phyloP scores from a whole-genome alignment of 371 early-diverging fungal species.

The Mucor circinelloides region DNA sequence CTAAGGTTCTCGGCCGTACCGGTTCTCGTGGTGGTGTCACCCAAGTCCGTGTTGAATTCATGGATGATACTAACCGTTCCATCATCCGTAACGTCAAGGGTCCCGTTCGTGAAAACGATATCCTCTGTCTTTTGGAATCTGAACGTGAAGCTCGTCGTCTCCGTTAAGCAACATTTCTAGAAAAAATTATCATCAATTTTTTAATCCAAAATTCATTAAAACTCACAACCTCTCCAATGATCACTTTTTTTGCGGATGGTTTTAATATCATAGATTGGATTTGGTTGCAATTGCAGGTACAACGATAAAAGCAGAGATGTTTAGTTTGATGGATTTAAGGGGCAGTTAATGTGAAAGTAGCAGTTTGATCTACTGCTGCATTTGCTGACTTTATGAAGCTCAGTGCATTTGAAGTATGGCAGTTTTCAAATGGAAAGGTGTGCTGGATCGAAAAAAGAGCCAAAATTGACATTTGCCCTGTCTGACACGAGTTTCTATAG shows the following conservation, averaged over 20 bases:
- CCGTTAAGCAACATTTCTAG: conserved; percentile 66
- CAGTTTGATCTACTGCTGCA: too few relatives aligned
- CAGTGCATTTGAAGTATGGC: too few relatives aligned
- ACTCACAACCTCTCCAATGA: neutral
- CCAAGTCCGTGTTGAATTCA: conserved; percentile 98
- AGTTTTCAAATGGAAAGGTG: too few relatives aligned
- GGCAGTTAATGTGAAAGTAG: neutral
- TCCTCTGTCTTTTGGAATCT: conserved; percentile 96
- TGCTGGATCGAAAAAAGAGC: too few relatives aligned
- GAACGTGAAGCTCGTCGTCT: conserved; percentile 99
- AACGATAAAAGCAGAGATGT: neutral
- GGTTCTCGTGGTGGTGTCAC: conserved; percentile 99
- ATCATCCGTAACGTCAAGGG: conserved; percentile 99
- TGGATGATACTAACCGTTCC: conserved; percentile 93
- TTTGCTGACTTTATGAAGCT: too few relatives aligned
- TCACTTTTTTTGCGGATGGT: neutral
- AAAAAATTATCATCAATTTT: neutral
- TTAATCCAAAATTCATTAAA: conserved; percentile 1
- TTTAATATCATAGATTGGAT: neutral
- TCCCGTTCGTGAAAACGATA: conserved; percentile 96
- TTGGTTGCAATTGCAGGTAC: neutral
- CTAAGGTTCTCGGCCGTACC: conserved; percentile 97
- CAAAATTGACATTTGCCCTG: too few relatives aligned
- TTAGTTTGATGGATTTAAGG: neutral
- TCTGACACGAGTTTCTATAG: too few relatives aligned